Evolutionary conservation across 1,284 basidiomycete species (phyloP), one percentile per base, ranked within the genome.

Genomic region (Tylopilus orsonianus): DNA sequence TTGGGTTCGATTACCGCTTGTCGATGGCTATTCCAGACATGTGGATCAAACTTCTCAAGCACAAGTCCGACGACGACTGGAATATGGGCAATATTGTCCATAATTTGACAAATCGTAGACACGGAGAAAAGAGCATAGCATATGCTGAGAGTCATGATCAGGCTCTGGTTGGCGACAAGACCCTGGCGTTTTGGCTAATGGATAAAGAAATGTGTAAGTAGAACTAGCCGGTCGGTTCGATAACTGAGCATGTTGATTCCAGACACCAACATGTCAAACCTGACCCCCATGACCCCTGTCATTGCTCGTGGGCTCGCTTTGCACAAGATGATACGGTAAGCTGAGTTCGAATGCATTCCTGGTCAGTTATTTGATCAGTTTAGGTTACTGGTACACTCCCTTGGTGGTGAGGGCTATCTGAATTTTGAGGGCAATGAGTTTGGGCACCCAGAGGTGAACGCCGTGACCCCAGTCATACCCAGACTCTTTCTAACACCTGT

Each of bases 31-130:
- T 99, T 42, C 96, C 96, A 5, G 96, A 99, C 69, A 98, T 97
- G 94, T 99, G 94, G 93, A 99, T 99, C 78, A 98, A 99, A 71
- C 77, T 98, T 20, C 80, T 98, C 58, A 99, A 99, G 69, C 96
- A 99, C 71, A 86, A 83, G 65, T 58, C 69, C 4, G 96, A 99
- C 66, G 83, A 90, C 57, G 79, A 88, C 38, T 99, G 96, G 96
- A 80, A 96, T 46, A 78, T 99, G 60, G 84, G 76, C 50, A 82
- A 87, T 67, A 95, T 99, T 55, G 86, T 88, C 20, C 87, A 90
- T 66, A 98, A 93, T 3, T 73, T 99, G 49, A 93, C 83, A 22
- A 97, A 99, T 69, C 80, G 96, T 49, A 80, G 96, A 24, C 77
- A 95, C 62, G 77, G 85, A 33, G 96, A 99, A 72, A 93, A 87